These are phyloP conservation scores for Calonectria pseudoturangicola DNA, from an alignment of 2,329 filamentous ascomycete genomes.

Conservation along the genomic window DNA sequence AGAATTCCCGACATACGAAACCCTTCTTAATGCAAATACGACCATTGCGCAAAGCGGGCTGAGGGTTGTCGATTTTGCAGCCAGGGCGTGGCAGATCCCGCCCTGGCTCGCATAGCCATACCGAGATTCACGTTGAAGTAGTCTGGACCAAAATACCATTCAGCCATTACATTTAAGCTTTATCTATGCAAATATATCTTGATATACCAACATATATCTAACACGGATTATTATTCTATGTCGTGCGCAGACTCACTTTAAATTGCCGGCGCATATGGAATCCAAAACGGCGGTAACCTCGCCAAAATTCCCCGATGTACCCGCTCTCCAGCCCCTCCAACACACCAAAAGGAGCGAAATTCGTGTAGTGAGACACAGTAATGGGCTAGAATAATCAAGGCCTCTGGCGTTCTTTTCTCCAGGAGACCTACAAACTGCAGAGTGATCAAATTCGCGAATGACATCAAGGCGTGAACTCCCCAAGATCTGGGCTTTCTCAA, in stretches of 20 bases:
- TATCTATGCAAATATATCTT: no score
- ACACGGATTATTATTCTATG: neutral
- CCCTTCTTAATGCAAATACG: no score
- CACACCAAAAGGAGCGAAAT: neutral
- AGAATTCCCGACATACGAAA: no score
- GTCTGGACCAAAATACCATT: no score
- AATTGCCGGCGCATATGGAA: neutral
- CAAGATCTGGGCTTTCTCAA: neutral
- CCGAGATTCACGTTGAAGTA: no score
- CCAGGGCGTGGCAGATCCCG: no score
- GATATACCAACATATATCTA: neutral
- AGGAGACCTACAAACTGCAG: neutral
- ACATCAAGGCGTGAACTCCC: neutral
- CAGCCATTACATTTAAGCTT: no score
- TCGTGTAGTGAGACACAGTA: neutral
- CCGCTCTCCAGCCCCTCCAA: neutral
- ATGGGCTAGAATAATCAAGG: neutral
- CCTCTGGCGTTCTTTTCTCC: conserved; percentile 4
- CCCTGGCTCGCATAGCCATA: no score
- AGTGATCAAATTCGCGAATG: neutral
- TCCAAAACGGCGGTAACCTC: neutral
- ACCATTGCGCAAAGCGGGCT: no score
- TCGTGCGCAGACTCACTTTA: neutral
- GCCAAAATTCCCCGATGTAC: neutral
- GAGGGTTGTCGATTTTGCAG: no score